Percentiles rank a stretch among this genome's conserved stretches.
Evolutionary conservation across 208 protist species (phyloP).

Genomic region (Phytomonas francai): DNA sequence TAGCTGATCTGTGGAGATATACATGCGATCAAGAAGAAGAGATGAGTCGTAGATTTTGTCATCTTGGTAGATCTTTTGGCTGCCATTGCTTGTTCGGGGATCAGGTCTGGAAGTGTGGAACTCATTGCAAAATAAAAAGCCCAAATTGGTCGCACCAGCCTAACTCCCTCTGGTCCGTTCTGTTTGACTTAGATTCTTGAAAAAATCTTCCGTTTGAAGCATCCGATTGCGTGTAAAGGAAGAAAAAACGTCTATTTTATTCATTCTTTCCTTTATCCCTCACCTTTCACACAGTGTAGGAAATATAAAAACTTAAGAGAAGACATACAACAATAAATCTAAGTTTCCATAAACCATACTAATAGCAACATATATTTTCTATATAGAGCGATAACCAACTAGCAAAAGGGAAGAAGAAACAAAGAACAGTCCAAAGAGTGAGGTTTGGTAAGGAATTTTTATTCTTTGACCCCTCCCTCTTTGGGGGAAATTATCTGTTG

Average conservation of each 20-base stretch:
- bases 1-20: background rate
- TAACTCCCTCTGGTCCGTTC: background rate
- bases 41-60: background rate
- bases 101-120: background rate
- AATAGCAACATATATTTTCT: background rate
- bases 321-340: background rate
- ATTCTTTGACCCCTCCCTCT: background rate
- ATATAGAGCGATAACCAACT: background rate
- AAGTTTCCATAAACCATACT: background rate
- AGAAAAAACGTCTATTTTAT: background rate
- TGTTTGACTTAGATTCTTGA: constrained; percentile 2
- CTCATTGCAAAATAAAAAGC: background rate
- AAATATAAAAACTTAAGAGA: background rate
- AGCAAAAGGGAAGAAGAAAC: background rate
- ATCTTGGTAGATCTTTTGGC: background rate
- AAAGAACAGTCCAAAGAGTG: background rate
- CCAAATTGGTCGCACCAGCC: background rate
- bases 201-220: background rate
- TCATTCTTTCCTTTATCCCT: background rate
- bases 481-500: constrained; percentile 3
- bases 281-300: background rate
- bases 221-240: background rate
- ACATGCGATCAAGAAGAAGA: background rate
- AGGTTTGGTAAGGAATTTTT: constrained; percentile 1
- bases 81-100: background rate